These are phyloP conservation scores for Xylaria hypoxylon DNA, from an alignment of 2,329 filamentous ascomycete genomes.

Conservation along the genomic window DNA sequence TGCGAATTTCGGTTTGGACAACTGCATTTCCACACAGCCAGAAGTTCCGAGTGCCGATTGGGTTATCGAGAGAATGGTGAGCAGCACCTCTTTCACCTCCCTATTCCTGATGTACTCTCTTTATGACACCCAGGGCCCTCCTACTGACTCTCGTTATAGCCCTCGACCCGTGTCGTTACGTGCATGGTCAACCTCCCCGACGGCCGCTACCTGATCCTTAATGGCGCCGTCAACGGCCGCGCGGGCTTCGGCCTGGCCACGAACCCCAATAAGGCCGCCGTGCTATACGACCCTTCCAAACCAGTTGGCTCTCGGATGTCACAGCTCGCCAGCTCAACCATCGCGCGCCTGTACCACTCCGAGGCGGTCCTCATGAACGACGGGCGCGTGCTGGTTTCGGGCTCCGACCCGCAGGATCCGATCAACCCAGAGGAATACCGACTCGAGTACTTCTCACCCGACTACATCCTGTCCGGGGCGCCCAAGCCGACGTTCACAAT, in stretches of 20 bases:
- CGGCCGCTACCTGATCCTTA: slow-evolving; percentile 66
- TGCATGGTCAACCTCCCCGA: slow-evolving; percentile 67
- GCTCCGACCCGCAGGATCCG: slow-evolving; percentile 59
- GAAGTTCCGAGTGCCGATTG: slow-evolving; percentile 62
- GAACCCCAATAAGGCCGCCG: slow-evolving; percentile 61
- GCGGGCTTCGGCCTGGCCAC: slow-evolving; percentile 65
- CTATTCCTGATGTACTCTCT: not conserved
- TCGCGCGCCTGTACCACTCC: slow-evolving; percentile 65
- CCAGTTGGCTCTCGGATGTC: slow-evolving; percentile 62
- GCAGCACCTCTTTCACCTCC: not conserved
- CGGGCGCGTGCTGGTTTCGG: slow-evolving; percentile 65
- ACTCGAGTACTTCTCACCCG: slow-evolving; percentile 66
- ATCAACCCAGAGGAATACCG: slow-evolving; percentile 63
- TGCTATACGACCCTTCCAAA: slow-evolving; percentile 65
- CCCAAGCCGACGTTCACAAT: slow-evolving; percentile 61
- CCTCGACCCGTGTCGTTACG: slow-evolving; percentile 64
- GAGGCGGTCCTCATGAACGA: slow-evolving; percentile 67
- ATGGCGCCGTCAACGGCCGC: slow-evolving; percentile 63
- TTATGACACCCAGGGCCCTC: not conserved
- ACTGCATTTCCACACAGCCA: slow-evolving; percentile 67
- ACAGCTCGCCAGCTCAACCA: slow-evolving; percentile 66
- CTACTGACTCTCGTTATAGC: slow-evolving; percentile 42
- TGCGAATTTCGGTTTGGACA: slow-evolving; percentile 65
- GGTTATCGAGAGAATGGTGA: slow-evolving; percentile 66
- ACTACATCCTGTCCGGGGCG: slow-evolving; percentile 62